phyloP scores from a whole-genome alignment of 2,329 filamentous ascomycete species.

The Thielaviopsis populi region DNA sequence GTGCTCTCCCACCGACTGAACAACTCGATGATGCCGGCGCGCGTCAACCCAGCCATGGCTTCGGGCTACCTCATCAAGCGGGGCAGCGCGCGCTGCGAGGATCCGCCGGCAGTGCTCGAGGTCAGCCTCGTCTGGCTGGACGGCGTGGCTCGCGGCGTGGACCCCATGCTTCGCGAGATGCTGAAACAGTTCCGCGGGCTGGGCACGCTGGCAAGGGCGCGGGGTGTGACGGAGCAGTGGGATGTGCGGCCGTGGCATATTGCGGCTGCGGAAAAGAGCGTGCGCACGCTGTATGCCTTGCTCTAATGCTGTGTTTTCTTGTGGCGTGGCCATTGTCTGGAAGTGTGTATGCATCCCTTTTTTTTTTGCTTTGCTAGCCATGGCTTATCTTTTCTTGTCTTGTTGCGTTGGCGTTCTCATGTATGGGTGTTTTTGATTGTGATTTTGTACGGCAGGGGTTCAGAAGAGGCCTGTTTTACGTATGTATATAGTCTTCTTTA shows the following conservation, averaged over 20 bases:
- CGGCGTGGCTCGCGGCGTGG: slow-evolving; percentile 38
- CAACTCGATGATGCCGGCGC: slow-evolving; percentile 40
- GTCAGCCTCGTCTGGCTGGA: slow-evolving; percentile 48
- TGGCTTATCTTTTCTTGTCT: neutral
- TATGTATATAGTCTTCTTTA: slow-evolving; percentile 1
- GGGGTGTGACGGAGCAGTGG: slow-evolving; percentile 44
- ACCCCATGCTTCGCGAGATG: slow-evolving; percentile 54
- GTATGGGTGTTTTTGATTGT: neutral
- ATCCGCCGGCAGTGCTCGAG: slow-evolving; percentile 46
- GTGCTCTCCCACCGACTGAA: slow-evolving; percentile 52
- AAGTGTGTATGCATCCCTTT: neutral
- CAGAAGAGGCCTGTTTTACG: neutral
- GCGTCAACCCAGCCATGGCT: slow-evolving; percentile 41
- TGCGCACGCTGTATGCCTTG: slow-evolving; percentile 47
- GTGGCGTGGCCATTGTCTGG: neutral
- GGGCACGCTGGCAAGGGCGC: slow-evolving; percentile 51
- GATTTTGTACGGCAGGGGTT: neutral
- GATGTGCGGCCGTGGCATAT: slow-evolving; percentile 67
- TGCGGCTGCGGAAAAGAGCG: slow-evolving; percentile 53
- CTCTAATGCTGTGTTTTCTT: slow-evolving; percentile 30
- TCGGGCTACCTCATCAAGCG: slow-evolving; percentile 54
- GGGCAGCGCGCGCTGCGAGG: slow-evolving; percentile 39
- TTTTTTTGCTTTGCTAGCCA: neutral
- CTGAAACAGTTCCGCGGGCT: slow-evolving; percentile 53
- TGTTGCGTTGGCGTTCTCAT: neutral